Percentiles rank a stretch among this genome's conserved stretches.
Conservation (phyloP, 768 basidiomycete species). For the Agrocybe praecox region DNA sequence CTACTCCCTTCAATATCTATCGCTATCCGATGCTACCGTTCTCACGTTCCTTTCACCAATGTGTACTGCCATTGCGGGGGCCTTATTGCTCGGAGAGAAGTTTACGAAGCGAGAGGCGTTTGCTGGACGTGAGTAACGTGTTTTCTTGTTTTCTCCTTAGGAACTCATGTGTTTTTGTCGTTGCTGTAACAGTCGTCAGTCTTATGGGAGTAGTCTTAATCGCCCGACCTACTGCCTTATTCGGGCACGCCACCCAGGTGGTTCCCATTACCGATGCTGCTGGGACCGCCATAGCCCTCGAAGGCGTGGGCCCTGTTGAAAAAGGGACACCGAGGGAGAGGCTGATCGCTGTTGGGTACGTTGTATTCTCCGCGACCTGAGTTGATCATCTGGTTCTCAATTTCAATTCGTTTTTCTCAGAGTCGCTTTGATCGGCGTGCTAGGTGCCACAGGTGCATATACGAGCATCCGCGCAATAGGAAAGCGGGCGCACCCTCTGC, state of each 20-base stretch:
- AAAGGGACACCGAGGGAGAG: constrained; percentile 40
- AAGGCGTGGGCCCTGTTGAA: constrained; percentile 23
- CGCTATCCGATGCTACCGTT: constrained; percentile 76
- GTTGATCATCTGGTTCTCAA: too few relatives aligned
- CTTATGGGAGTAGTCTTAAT: constrained; percentile 80
- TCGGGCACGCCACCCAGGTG: too few relatives aligned
- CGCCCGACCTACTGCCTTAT: constrained; percentile 74
- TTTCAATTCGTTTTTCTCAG: constrained; percentile 30
- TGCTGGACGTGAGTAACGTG: constrained; percentile 37
- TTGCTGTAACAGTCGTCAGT: too few relatives aligned
- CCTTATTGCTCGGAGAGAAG: constrained; percentile 56
- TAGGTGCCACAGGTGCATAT: constrained; percentile 63
- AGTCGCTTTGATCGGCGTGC: constrained; percentile 61
- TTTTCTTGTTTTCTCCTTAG: neutral
- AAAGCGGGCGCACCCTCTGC: constrained; percentile 71
- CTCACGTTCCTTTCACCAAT: constrained; percentile 76
- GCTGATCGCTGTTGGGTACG: constrained; percentile 40
- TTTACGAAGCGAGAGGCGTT: constrained; percentile 55
- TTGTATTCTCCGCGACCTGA: neutral
- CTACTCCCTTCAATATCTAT: constrained; percentile 71
- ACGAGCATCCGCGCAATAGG: constrained; percentile 64
- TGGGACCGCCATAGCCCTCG: neutral
- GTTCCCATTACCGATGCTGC: constrained; percentile 9
- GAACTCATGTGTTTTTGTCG: too few relatives aligned
- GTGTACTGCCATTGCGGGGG: constrained; percentile 60